Evolutionary conservation across 495 filamentous ascomycete genomes (phyloP), one percentile per base, ranked within the genome.

Genomic region (Aspergillus taichungensis): DNA sequence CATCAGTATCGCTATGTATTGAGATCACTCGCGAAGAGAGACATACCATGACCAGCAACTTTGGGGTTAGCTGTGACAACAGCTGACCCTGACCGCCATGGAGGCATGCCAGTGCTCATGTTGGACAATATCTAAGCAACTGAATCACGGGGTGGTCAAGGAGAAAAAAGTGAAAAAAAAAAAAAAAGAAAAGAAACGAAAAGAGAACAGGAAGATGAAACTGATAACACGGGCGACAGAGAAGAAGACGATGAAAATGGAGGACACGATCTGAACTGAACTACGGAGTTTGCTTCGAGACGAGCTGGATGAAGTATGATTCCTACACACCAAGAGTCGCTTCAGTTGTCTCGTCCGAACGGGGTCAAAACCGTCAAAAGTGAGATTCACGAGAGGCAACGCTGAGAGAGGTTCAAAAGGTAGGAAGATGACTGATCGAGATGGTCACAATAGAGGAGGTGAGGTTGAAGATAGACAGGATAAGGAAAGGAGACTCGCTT

Each of bases 21-120:
- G 12, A 13, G 6, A 34, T 33, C 14, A 31, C 34, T 3, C 12
- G 12, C 24, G 13, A 30, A 30, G 11, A 24, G 30, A 13, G 13
- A 30, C 67, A 60, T 60, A 73, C 69, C 63, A 57, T 63, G 49
- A 35, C 49, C 29, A 39, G 52, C 42, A 45, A 59, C 64, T 6
- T 59, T 48, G 43, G 53, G 36, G 35, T 57, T 39, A 36, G 52
- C 43, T 4, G 65, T 49, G 6, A 59, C 51, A 6, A 63, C 59
- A 10, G 58, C 58, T 42, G 64, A 60, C n/a, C 64, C 61, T 2
- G 63, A 54, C 38, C 67, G 67, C 69, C 69, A 73, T 34, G 69
- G 66, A 13, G 69, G 69, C 14, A 62, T 48, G 34, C 62, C 61
- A 33, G 67, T 67, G 51, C 53, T 70, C 69, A 73, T 73, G n/a